Evolutionary conservation across 768 basidiomycete genomes (phyloP), one percentile per base, ranked within the genome.

Genomic region (Gyrodon lividus): DNA sequence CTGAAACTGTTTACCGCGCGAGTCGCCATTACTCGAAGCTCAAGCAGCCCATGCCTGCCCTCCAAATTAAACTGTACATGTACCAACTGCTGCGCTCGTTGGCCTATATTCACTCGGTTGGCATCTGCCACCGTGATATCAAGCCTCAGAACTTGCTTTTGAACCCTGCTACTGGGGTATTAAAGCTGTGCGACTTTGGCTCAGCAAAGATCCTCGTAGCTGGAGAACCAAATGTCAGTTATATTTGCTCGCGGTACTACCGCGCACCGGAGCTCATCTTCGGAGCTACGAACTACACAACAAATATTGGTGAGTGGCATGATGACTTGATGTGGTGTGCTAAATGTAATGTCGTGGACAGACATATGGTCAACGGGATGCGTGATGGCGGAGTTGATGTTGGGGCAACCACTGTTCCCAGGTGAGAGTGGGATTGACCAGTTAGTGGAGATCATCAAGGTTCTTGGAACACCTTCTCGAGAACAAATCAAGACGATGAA

Each of bases 401-500:
- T 98, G 51, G 97, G 97, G 19, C 96, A 98, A 68, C 97, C 97
- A 24, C 79, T 99, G 49, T 99, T 99, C 83, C 97, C 97, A 3
- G 97, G 97, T 54, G 97, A 99, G 76, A 92, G 89, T 66, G 95
- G 96, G 20, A 99, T 99, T 65, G 97, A 99, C 74, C 97, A 99
- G 75, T 71, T 99, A 64, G 97, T 99, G 51, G 97, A 99, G 75
- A 99, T 99, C 62, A 99, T 99, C 86, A 99, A 99, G 72, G 94
- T 99, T 39, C 83, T 99, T 48, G 97, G 97, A 14, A 99, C 97
- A 19, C 97, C 97, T 2, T 95, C 97, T 52, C 79, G 96, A 60
- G 97, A 98, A 68, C 97, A 99, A 72, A 99, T 99, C 82, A 98
- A 99, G 86, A 98, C 97, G 60, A 99, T 99, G 97, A 99, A 99